Evolutionary conservation across 176 grass and related monocot species (phyloP), one percentile per base, ranked within the genome.

Genomic region (Areca catechu): DNA sequence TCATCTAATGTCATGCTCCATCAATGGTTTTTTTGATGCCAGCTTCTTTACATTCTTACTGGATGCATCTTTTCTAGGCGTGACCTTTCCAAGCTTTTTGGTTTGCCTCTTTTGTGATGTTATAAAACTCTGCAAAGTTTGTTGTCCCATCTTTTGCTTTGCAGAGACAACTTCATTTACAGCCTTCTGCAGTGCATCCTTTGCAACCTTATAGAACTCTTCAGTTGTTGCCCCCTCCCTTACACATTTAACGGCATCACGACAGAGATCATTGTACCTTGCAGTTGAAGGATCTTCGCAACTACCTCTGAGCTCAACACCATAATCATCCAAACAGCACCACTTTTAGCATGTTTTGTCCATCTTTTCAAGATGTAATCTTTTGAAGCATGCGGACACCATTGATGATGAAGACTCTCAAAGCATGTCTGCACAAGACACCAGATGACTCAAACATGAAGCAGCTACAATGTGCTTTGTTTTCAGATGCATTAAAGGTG

Each of bases 321-420:
- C 87, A 24, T 74, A 71, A 43, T 51, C 61, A 80, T 89, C 81
- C 71, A 82, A 37, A 64, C 62, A 71, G 24, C 34, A 54, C 52
- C 73, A 62, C 71, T 85, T 80, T 91, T 92, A 56, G 78, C 83
- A 88, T 98, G 80, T 20, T 83, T 98, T 59, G 93, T 85, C 93
- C 93, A 98, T 61, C 87, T 79, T 82, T 92, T 98, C 72, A 98
- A 73, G 24, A 92, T 82, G 72, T 85, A 92, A 56, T 80, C 62
- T 58, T 79, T 88, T 52, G 83, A 76, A 98, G 66, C 28, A 54
- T 50, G 21, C 87, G 78, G 29, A 98, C 69, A 54, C 84, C 78
- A 83, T 92, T 82, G 5, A 85, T 70, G 43, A 98, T 65, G 58
- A 98, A 85, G 65, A 92, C 71, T 56, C 84, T 83, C 56, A 98